These are phyloP conservation scores for Coemansia sp. DNA, from an alignment of 192 early-diverging fungal species.

Conservation along the genomic window DNA sequence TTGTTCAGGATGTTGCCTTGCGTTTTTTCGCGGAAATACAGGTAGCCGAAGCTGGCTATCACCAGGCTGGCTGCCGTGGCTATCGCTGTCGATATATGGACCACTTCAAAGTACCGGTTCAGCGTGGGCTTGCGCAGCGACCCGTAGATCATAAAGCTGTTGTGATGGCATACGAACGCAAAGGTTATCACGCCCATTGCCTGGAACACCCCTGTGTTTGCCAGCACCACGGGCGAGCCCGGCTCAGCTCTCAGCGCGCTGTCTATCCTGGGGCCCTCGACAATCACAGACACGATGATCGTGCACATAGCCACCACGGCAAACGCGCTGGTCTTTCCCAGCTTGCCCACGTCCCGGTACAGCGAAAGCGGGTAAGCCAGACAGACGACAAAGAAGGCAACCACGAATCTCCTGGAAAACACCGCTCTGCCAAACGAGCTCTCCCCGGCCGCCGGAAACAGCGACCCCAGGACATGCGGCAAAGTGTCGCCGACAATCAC, in stretches of 20 bases:
- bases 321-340: conserved; percentile 85
- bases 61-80: conserved; percentile 69
- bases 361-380: conserved; percentile 83
- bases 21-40: conserved; percentile 81
- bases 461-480: conserved; percentile 72
- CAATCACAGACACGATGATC: conserved; percentile 66
- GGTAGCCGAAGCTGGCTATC: conserved; percentile 70
- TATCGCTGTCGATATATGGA: conserved; percentile 72
- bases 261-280: conserved; percentile 66
- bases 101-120: conserved; percentile 79
- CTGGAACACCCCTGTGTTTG: conserved; percentile 66
- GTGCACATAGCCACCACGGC: conserved; percentile 80
- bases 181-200: conserved; percentile 90
- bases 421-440: conserved; percentile 61
- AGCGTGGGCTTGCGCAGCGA: conserved; percentile 80
- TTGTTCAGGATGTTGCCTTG: conserved; percentile 87
- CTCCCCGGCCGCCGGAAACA: conserved; percentile 59
- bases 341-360: conserved; percentile 81
- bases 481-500: conserved; percentile 80
- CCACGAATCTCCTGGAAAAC: conserved; percentile 68
- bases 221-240: conserved; percentile 24
- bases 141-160: conserved; percentile 87
- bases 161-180: conserved; percentile 96
- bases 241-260: conserved; percentile 47
- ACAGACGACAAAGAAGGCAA: conserved; percentile 70